Evolutionary conservation across 495 filamentous ascomycete genomes (phyloP).

Genomic region (Neohortaea acidophila): DNA sequence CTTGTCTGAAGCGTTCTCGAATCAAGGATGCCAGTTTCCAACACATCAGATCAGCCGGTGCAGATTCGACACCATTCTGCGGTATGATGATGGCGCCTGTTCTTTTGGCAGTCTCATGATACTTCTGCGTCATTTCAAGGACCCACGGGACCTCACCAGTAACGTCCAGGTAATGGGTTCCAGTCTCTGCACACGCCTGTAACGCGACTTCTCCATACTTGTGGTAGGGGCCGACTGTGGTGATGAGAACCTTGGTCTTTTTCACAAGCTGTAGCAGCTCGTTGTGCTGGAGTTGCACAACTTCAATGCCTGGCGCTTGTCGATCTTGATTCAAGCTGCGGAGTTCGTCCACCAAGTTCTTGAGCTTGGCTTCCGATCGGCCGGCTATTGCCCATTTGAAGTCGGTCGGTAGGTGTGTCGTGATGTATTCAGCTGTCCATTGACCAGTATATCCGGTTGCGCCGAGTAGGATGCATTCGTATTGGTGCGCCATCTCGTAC

Average conservation of each 20-base stretch:
- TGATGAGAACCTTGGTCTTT: conserved; percentile 65
- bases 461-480: conserved; percentile 72
- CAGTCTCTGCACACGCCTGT: conserved; percentile 71
- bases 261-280: conserved; percentile 52
- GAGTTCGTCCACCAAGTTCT: conserved; percentile 48
- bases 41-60: conserved; percentile 64
- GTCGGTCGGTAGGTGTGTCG: conserved; percentile 55
- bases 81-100: conserved; percentile 78
- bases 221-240: conserved; percentile 73
- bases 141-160: conserved; percentile 83
- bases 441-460: conserved; percentile 81
- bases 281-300: conserved; percentile 44
- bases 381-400: conserved; percentile 86
- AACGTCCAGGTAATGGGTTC: conserved; percentile 83
- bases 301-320: conserved; percentile 48
- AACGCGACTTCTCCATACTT: conserved; percentile 66
- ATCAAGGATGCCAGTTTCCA: conserved; percentile 53
- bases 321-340: conserved; percentile 55
- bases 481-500: conserved; percentile 43
- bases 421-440: conserved; percentile 61
- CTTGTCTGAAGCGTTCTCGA: conserved; percentile 40
- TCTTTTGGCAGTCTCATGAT: conserved; percentile 55
- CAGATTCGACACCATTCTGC: conserved; percentile 72
- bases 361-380: conserved; percentile 58
- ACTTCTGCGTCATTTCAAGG: conserved; percentile 61